Evolutionary conservation across 2,329 filamentous ascomycete species (phyloP).

Genomic region (Claviceps purpurea): DNA sequence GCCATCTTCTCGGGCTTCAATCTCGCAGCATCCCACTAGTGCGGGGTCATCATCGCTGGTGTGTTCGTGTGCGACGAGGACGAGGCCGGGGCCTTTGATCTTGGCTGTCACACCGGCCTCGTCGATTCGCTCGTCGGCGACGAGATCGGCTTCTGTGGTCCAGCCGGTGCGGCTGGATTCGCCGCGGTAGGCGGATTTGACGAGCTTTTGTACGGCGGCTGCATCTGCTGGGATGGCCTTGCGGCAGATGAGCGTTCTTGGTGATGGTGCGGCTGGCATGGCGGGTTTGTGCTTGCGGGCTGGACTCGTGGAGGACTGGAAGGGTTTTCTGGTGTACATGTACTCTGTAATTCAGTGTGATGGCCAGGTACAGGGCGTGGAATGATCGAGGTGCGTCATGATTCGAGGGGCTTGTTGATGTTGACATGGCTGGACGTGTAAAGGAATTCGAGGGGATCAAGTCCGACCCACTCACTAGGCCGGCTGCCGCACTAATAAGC

Average conservation of each 20-base stretch:
- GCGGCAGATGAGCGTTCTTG: slow-evolving; percentile 18
- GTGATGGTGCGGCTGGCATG: background rate
- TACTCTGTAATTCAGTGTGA: too few relatives aligned
- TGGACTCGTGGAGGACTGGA: too few relatives aligned
- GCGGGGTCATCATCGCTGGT: slow-evolving; percentile 1
- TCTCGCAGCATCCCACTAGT: slow-evolving; percentile 31
- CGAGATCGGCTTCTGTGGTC: slow-evolving; percentile 33
- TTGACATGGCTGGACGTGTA: too few relatives aligned
- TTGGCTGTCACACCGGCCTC: slow-evolving; percentile 21
- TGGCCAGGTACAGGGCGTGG: too few relatives aligned
- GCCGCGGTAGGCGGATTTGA: slow-evolving; percentile 32
- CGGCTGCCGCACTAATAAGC: too few relatives aligned
- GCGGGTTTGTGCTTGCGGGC: too few relatives aligned
- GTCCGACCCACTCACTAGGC: too few relatives aligned
- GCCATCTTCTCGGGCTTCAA: slow-evolving; percentile 16
- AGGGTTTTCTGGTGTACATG: too few relatives aligned
- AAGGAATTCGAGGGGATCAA: too few relatives aligned
- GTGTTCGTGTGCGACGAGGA: slow-evolving; percentile 22
- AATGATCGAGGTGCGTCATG: too few relatives aligned
- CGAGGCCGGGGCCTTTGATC: slow-evolving; percentile 24
- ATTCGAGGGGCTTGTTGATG: too few relatives aligned
- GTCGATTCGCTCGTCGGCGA: slow-evolving; percentile 30
- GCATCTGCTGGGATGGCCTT: slow-evolving; percentile 21
- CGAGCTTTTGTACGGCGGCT: slow-evolving; percentile 21
- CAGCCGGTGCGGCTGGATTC: slow-evolving; percentile 26